Percentiles rank a stretch among this genome's conserved stretches.
phyloP scores from a whole-genome alignment of 495 filamentous ascomycete genomes.

The Penicillium bialowiezense region DNA sequence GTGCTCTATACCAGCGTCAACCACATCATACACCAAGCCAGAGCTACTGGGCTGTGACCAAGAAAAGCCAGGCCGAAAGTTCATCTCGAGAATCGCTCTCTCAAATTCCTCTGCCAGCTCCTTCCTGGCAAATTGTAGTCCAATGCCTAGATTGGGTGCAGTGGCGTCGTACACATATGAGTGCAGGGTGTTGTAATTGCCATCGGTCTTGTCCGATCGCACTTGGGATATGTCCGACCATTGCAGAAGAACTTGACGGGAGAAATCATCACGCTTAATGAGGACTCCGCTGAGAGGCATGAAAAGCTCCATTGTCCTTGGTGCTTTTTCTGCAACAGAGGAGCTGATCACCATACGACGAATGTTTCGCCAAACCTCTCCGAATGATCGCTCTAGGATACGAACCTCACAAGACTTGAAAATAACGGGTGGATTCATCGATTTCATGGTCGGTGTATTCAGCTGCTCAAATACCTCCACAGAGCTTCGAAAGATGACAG shows the following conservation, averaged over 20 bases:
- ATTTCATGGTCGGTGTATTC: slow-evolving; percentile 31
- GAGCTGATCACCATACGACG: slow-evolving; percentile 41
- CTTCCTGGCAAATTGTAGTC: slow-evolving; percentile 26
- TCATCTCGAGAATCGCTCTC: slow-evolving; percentile 24
- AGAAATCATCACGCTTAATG: slow-evolving; percentile 26
- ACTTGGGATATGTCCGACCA: slow-evolving; percentile 45
- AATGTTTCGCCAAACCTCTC: slow-evolving; percentile 37
- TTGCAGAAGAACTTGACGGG: slow-evolving; percentile 31
- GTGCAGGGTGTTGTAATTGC: slow-evolving; percentile 33
- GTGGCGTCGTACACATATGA: slow-evolving; percentile 38
- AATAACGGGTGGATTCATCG: slow-evolving; percentile 29
- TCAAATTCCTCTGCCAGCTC: slow-evolving; percentile 33
- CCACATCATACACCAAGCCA: slow-evolving; percentile 30
- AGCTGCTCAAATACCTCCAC: slow-evolving; percentile 35
- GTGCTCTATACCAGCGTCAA: slow-evolving; percentile 30
- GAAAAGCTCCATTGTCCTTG: slow-evolving; percentile 36
- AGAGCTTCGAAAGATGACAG: slow-evolving; percentile 31
- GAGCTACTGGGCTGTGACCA: slow-evolving; percentile 27
- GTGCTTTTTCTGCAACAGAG: slow-evolving; percentile 33
- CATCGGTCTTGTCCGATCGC: slow-evolving; percentile 29
- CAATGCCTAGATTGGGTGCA: slow-evolving; percentile 33
- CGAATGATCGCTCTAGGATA: slow-evolving; percentile 35
- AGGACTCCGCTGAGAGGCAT: slow-evolving; percentile 38
- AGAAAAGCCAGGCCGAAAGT: slow-evolving; percentile 20
- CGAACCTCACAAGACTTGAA: slow-evolving; percentile 39